These are phyloP conservation scores for Pleurotus citrinopileatus DNA, from an alignment of 768 basidiomycete species.

Conservation along the genomic window DNA sequence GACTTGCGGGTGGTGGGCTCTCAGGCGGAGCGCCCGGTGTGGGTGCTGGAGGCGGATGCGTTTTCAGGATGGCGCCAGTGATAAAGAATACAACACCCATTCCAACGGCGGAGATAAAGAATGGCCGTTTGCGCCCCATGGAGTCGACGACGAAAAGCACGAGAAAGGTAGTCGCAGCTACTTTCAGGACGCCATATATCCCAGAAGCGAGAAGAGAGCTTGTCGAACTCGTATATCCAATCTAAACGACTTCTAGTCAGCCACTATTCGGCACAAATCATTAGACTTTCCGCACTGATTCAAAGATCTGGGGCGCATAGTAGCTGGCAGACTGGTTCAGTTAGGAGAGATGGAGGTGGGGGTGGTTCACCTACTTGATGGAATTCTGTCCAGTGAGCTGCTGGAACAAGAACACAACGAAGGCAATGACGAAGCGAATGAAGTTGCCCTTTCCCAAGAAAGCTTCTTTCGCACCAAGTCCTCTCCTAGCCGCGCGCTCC, in stretches of 20 bases:
- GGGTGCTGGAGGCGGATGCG: slow-evolving; percentile 53
- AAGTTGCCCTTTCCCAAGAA: slow-evolving; percentile 82
- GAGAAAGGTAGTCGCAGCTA: slow-evolving; percentile 63
- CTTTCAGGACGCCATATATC: slow-evolving; percentile 66
- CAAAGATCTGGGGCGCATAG: slow-evolving; percentile 74
- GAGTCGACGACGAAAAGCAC: slow-evolving; percentile 67
- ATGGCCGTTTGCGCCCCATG: slow-evolving; percentile 64
- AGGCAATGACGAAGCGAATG: slow-evolving; percentile 82
- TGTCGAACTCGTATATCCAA: slow-evolving; percentile 59
- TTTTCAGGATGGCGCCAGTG: slow-evolving; percentile 81
- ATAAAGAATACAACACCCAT: slow-evolving; percentile 84
- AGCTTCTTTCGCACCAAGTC: slow-evolving; percentile 65
- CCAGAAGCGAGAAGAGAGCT: slow-evolving; percentile 72
- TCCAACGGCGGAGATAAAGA: slow-evolving; percentile 72
- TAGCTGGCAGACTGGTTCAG: slow-evolving; percentile 28
- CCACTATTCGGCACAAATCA: slow-evolving; percentile 1
- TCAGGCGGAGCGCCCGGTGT: slow-evolving; percentile 22
- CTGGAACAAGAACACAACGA: slow-evolving; percentile 75
- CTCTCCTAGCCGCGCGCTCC: slow-evolving; percentile 48
- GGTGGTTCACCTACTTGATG: slow-evolving; percentile 34
- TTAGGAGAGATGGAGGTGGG: background rate
- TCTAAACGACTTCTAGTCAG: slow-evolving; percentile 29
- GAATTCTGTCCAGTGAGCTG: slow-evolving; percentile 87
- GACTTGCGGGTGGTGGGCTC: slow-evolving; percentile 51
- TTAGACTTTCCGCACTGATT: slow-evolving; percentile 36